Percentiles rank a stretch among this genome's conserved stretches.
Conservation (phyloP, 495 filamentous ascomycete species). For the Talaromyces liani region DNA sequence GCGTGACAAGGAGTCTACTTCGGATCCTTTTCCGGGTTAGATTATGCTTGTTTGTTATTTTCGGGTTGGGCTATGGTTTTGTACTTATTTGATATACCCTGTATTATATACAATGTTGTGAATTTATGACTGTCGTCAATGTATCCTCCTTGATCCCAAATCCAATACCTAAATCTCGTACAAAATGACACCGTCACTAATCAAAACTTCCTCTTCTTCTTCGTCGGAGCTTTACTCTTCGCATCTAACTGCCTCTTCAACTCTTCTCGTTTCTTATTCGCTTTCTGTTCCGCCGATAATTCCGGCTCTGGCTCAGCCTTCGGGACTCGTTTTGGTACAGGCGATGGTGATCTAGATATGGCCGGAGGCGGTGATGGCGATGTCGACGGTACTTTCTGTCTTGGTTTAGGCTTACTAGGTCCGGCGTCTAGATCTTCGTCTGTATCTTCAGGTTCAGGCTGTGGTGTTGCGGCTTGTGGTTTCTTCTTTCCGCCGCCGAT, state of each 20-base stretch:
- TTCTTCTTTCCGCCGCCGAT: conserved; percentile 12
- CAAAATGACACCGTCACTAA: neutral
- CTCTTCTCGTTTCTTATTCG: conserved; percentile 55
- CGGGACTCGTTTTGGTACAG: neutral
- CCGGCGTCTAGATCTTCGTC: neutral
- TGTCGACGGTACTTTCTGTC: neutral
- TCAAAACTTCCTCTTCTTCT: conserved; percentile 64
- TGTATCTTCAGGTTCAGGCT: conserved; percentile 4
- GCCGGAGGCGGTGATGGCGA: conserved; percentile 12
- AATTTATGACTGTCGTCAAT: neutral
- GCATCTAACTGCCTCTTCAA: conserved; percentile 57
- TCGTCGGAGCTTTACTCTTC: conserved; percentile 53
- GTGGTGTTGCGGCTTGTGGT: neutral
- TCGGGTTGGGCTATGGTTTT: neutral
- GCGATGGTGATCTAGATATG: neutral
- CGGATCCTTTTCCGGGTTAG: conserved; percentile 8
- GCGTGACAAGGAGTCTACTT: conserved; percentile 10
- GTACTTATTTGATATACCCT: conserved; percentile 9
- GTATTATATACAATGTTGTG: conserved; percentile 9
- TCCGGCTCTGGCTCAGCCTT: conserved; percentile 22
- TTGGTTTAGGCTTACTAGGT: neutral
- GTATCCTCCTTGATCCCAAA: neutral
- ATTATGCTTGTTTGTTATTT: neutral
- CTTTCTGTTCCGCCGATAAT: conserved; percentile 42
- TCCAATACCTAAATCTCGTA: neutral